Evolutionary conservation across 352 stramenopile species (phyloP), one percentile per base, ranked within the genome.

Genomic region (Phytophthora hybrid): DNA sequence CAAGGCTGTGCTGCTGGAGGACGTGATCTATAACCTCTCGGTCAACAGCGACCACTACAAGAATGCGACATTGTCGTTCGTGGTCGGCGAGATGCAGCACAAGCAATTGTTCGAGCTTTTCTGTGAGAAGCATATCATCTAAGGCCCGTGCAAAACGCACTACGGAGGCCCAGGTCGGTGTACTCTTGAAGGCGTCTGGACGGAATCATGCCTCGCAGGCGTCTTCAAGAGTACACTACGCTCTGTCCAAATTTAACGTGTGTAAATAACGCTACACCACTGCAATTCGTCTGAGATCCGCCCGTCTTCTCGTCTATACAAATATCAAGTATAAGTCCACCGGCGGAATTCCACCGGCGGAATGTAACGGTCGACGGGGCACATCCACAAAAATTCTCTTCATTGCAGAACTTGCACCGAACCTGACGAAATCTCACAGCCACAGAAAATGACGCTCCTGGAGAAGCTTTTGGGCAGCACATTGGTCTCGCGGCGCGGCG

Each of bases 1-100:
- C 63, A 97, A 95, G 71, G 90, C 90, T 1, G 84, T 96, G 69
- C 71, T 97, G 46, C 81, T 97, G 19, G 86, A 95, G 55, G 88
- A 97, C 66, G 87, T 95, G 29, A 92, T 97, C 57, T 90, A 91
- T 79, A 95, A 95, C 69, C 58, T 97, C 34, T 83, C 82, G 57
- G 66, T 62, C 16, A 80, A 93, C 52, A 73, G 74, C 55, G 75
- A 82, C 46, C 86, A 97, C 66, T 97, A 95, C 77, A 77, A 84
- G 71, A 82, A 83, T 46, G 88, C 89, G 51, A 93, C 82, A 29
- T 69, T 97, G 37, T 91, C 90, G 16, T 92, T 87, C 47, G 80
- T 88, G 32, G 77, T 97, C 39, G 90, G 90, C 21, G 87, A 95
- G 63, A 78, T 92, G 77, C 89, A 95, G 67, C 90, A 97, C 75